Base-by-base conservation (phyloP, 805 yeast species). In the Scheffersomyces spartinae region DNA sequence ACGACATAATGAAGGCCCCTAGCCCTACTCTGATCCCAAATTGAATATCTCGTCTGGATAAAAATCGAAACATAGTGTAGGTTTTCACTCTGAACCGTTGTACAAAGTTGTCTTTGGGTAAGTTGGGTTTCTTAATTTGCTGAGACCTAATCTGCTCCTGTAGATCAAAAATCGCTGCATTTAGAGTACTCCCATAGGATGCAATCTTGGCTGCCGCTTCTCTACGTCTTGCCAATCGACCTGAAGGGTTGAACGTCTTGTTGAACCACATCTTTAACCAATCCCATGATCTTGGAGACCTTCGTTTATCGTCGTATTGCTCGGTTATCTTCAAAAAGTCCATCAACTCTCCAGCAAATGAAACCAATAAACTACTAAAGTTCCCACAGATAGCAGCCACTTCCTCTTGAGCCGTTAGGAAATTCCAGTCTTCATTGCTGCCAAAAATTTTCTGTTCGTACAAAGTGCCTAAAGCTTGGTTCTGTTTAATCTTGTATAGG, bases 361-460 rank as follows among this genome's bases (percentile, higher is more conserved):
- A 71, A 3, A 71, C 66, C 19, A 83, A 44, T 13, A 79, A 59
- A 18, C 74, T 68, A 2, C 86, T 64, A 42, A 81, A 81, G 43
- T 81, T 79, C 1, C 86, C 88, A 53, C 91, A 80, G 23, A 81
- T 69, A 0, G 94, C 93, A 1, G 86, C 80, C 3, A 81, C 78
- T 36, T 79, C 85, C 49, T 81, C 93, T 38, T 76, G 79, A 32
- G 74, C 77, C 1, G 76, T 61, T 32, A 61, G 67, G 20, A 61
- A 42, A 40, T 52, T 20, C 39, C 61, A 38, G 25, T 51, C 40
- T 31, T 42, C 30, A 2, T 48, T 30, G 14, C 33, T 23, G 20
- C 54, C 52, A 43, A 74, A 74, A 6, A 69, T 52, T 4, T 64
- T 64, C 39, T 74, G 71, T 3, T 59, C 49, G 38, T 82, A 81